A percentile compares a stretch with the other conserved stretches of the same genome.
Conservation (phyloP, 768 basidiomycete genomes). For the Leccinum ochraceum region DNA sequence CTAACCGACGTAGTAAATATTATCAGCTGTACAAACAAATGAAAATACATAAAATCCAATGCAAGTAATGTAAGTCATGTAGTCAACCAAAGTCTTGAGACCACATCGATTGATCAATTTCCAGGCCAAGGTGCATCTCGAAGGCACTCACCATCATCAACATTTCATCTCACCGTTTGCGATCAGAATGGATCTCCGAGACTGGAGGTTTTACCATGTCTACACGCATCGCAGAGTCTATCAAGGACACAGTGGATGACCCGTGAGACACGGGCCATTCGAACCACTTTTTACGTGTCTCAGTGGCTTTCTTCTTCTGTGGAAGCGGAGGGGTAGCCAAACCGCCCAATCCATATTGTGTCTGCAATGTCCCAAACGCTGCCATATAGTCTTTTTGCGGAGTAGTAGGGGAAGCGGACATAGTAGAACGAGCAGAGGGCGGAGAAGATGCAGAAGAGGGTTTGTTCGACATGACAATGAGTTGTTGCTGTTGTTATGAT, state of each 20-base stretch:
- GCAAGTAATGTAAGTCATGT: too few relatives aligned
- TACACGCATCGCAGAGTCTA: neutral
- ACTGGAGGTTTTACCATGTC: neutral
- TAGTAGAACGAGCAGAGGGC: neutral
- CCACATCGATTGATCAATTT: neutral
- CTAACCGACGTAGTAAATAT: neutral
- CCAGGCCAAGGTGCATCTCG: neutral
- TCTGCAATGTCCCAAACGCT: conserved; percentile 26
- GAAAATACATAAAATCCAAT: neutral
- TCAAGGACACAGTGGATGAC: conserved; percentile 20
- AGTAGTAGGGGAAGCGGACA: conserved; percentile 3
- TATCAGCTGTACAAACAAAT: neutral
- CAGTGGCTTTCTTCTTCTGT: neutral
- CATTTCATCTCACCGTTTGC: neutral
- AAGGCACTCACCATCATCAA: neutral
- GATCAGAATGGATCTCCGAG: neutral
- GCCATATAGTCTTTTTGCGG: conserved; percentile 26
- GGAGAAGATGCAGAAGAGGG: neutral
- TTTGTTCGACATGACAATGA: neutral
- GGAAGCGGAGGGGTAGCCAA: neutral
- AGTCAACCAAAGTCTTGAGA: too few relatives aligned
- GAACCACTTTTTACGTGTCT: conserved; percentile 21
- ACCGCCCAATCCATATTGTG: conserved; percentile 22
- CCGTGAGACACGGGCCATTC: conserved; percentile 13
- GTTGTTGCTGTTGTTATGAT: neutral